phyloP scores from a whole-genome alignment of 1,139 yeast species.

The Blastobotrys illinoisensis region DNA sequence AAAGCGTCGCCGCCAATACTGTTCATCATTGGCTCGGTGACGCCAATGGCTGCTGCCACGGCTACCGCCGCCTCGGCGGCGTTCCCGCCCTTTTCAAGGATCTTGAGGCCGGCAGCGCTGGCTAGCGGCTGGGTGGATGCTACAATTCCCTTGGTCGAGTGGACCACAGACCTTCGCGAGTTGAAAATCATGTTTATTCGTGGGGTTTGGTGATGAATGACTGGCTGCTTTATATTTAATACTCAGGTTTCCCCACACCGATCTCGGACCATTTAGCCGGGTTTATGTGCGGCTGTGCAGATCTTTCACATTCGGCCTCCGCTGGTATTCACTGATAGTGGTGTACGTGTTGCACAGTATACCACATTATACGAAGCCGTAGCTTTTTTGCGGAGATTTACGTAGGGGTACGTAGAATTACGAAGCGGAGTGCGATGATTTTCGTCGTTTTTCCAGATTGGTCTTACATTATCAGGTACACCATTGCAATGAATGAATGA shows the following conservation, averaged over 20 bases:
- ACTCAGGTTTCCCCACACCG: background rate
- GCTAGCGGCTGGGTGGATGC: constrained; percentile 76
- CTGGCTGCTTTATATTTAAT: too few relatives aligned
- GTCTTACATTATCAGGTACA: too few relatives aligned
- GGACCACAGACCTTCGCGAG: constrained; percentile 73
- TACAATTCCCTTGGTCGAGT: constrained; percentile 69
- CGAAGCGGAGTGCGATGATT: too few relatives aligned
- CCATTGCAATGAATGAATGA: too few relatives aligned
- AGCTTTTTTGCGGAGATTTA: too few relatives aligned
- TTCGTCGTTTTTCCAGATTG: too few relatives aligned
- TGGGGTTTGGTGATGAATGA: too few relatives aligned
- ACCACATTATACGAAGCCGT: too few relatives aligned
- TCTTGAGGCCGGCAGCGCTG: constrained; percentile 63
- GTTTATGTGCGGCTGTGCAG: background rate
- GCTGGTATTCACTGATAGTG: too few relatives aligned
- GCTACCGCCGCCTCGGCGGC: constrained; percentile 79
- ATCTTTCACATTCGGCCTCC: background rate
- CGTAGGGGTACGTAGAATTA: too few relatives aligned
- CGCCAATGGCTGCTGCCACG: constrained; percentile 65
- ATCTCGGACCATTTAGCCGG: background rate
- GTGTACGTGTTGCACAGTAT: too few relatives aligned
- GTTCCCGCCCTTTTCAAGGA: constrained; percentile 69
- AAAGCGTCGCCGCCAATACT: constrained; percentile 85
- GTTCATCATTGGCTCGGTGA: constrained; percentile 71
- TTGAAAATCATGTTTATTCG: constrained; percentile 9